These are phyloP conservation scores for Monosporascus sp. DNA, from an alignment of 2,329 filamentous ascomycete genomes.

Conservation along the genomic window DNA sequence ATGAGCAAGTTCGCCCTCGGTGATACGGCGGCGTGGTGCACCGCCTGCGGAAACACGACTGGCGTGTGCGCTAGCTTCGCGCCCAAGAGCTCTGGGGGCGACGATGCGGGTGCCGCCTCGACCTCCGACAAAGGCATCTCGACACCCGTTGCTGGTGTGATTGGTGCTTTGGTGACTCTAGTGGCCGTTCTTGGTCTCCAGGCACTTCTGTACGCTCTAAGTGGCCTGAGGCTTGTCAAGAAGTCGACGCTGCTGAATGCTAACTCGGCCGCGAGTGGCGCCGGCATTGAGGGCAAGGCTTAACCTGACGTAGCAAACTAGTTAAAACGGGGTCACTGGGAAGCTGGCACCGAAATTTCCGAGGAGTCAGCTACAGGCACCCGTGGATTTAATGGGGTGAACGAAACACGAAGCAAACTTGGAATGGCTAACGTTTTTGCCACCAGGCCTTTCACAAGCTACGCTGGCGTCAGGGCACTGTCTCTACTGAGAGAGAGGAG, in stretches of 20 bases:
- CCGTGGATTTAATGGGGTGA: too few species aligned
- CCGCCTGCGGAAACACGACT: conserved; percentile 66
- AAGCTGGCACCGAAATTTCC: too few species aligned
- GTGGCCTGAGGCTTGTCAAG: conserved; percentile 42
- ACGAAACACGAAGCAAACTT: too few species aligned
- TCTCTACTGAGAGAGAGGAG: too few species aligned
- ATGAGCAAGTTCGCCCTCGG: conserved; percentile 64
- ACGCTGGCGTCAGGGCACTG: too few species aligned
- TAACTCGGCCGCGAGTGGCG: conserved; percentile 2
- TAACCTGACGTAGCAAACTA: conserved; percentile 1
- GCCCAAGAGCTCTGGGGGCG: conserved; percentile 19
- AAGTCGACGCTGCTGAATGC: conserved; percentile 33
- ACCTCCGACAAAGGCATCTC: conserved; percentile 48
- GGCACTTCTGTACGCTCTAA: conserved; percentile 36
- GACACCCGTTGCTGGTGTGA: conserved; percentile 71
- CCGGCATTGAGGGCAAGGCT: conserved; percentile 12
- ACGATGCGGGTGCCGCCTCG: conserved; percentile 17
- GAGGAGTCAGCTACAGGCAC: too few species aligned
- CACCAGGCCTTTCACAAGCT: too few species aligned
- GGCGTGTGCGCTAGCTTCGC: conserved; percentile 53
- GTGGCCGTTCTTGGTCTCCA: conserved; percentile 43
- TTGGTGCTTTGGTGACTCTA: conserved; percentile 64
- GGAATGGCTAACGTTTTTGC: too few species aligned
- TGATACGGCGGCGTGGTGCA: conserved; percentile 66
- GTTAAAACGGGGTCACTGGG: too few species aligned